Percentiles rank a stretch among this genome's conserved stretches.
Evolutionary conservation across 345 rosid species (phyloP).

Genomic region (Hirschfeldia incana): DNA sequence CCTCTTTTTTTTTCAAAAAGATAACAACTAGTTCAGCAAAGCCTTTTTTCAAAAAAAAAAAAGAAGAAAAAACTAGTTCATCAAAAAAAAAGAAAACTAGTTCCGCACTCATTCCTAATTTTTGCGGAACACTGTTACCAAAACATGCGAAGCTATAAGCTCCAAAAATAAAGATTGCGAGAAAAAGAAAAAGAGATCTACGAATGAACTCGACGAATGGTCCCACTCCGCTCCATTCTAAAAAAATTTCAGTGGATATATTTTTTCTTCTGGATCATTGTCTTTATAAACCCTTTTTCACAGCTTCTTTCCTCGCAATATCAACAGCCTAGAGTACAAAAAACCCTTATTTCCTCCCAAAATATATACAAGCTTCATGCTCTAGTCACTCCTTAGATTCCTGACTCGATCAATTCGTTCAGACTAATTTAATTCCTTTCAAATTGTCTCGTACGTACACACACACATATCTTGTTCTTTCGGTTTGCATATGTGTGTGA

Average conservation of each 20-base stretch:
- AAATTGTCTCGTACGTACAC: not conserved
- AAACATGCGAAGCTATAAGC: not conserved
- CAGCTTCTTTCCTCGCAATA: slow-evolving; percentile 22
- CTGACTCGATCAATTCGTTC: not conserved
- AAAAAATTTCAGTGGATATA: not conserved
- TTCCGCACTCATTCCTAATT: slow-evolving; percentile 1
- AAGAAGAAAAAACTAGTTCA: too few relatives aligned
- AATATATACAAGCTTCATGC: slow-evolving; percentile 1
- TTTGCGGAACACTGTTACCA: slow-evolving; percentile 37
- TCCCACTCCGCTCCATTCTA: not conserved
- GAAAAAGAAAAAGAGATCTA: not conserved
- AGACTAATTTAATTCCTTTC: slow-evolving; percentile 1
- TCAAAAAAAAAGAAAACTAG: not conserved
- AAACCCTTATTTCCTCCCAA: slow-evolving; percentile 29
- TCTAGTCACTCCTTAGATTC: slow-evolving; percentile 7
- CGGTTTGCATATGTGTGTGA: not conserved
- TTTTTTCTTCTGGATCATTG: not conserved
- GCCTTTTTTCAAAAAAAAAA: too few relatives aligned
- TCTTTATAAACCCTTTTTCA: slow-evolving; percentile 33
- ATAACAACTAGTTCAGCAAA: too few relatives aligned
- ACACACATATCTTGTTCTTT: slow-evolving; percentile 15
- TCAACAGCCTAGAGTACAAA: slow-evolving; percentile 17
- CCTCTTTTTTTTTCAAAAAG: too few relatives aligned
- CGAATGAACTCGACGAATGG: not conserved
- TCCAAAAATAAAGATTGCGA: not conserved